Conservation (phyloP, 1,284 basidiomycete species). For the Abortiporus biennis region DNA sequence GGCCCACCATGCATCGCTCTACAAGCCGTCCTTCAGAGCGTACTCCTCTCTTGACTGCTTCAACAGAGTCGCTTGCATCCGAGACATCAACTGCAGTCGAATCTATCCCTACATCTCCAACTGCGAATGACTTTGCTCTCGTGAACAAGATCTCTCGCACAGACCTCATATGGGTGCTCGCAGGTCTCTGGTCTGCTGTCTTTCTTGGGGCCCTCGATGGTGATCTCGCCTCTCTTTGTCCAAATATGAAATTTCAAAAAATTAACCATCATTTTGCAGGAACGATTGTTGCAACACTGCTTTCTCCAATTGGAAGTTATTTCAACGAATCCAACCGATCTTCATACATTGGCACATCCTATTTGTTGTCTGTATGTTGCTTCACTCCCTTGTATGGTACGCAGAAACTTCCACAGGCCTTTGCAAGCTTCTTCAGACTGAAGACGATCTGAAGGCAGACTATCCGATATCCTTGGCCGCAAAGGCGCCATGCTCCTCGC, state of each 20-base stretch:
- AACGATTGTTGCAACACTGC: slow-evolving; percentile 73
- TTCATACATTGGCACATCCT: slow-evolving; percentile 84
- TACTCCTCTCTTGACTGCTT: slow-evolving; percentile 7
- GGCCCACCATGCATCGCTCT: too few relatives aligned
- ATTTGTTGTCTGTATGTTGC: slow-evolving; percentile 84
- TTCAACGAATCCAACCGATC: slow-evolving; percentile 75
- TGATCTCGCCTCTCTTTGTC: slow-evolving; percentile 23
- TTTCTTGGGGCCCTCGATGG: slow-evolving; percentile 81
- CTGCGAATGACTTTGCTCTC: slow-evolving; percentile 10
- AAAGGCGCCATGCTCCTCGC: slow-evolving; percentile 82
- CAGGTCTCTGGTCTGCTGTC: slow-evolving; percentile 72
- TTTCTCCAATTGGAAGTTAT: slow-evolving; percentile 74
- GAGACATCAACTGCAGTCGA: slow-evolving; percentile 8
- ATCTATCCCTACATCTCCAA: slow-evolving; percentile 12
- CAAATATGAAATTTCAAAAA: slow-evolving; percentile 1
- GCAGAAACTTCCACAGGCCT: slow-evolving; percentile 21
- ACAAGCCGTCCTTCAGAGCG: too few relatives aligned
- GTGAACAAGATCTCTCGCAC: slow-evolving; percentile 41
- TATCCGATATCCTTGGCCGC: slow-evolving; percentile 84
- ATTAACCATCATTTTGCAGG: slow-evolving; percentile 31
- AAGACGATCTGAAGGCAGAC: slow-evolving; percentile 50
- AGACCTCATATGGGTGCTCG: slow-evolving; percentile 64
- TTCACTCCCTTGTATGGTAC: slow-evolving; percentile 86
- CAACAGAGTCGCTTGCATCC: slow-evolving; percentile 6
- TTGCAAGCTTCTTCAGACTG: not conserved